Evolutionary conservation across 2,329 filamentous ascomycete species (phyloP), one percentile per base, ranked within the genome.

Genomic region (Talaromyces pinophilus): DNA sequence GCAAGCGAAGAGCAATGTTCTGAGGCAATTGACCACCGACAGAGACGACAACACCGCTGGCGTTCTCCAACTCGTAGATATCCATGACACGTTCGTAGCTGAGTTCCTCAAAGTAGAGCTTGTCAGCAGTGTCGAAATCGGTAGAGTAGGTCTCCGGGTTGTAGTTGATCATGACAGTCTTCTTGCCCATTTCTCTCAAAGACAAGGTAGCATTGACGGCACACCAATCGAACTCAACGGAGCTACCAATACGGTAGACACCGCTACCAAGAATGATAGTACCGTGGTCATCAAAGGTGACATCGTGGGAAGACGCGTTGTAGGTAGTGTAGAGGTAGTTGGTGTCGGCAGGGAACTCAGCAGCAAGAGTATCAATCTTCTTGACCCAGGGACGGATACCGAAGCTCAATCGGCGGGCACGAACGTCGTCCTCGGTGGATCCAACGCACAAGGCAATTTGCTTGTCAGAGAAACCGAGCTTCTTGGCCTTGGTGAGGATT

Each of bases 191-290:
- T 68, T 90, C 84, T 73, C 89, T 88, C 69, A 98, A 85, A 50
- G 92, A 91, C 69, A 92, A 86, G 11, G 93, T 93, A 70, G 93
- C 91, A 75, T 93, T 95, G 68, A 97, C 93, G 70, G 93, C 93
- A 78, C 94, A 98, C 94, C 94, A 98, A 81, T 99, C 94, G 77
- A 99, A 99, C 81, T 99, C 95, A 62, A 99, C 95, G 6, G 93
- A 97, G 82, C 90, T 94, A 75, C 95, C 95, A 77, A 98, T 99
- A 77, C 95, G 89, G 86, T 99, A 99, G 25, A 98, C 95, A 81
- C 95, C 95, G 76, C 90, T 94, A 68, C 95, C 95, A 15, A 99
- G 87, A 67, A 98, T 90, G 65, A 99, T 82, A 55, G 89, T 91
- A 69, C 94, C 93, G 72, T 96, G 91, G 77, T 98, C 94, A 71